phyloP scores from a whole-genome alignment of 2,329 filamentous ascomycete species.

The Apiospora sp. region DNA sequence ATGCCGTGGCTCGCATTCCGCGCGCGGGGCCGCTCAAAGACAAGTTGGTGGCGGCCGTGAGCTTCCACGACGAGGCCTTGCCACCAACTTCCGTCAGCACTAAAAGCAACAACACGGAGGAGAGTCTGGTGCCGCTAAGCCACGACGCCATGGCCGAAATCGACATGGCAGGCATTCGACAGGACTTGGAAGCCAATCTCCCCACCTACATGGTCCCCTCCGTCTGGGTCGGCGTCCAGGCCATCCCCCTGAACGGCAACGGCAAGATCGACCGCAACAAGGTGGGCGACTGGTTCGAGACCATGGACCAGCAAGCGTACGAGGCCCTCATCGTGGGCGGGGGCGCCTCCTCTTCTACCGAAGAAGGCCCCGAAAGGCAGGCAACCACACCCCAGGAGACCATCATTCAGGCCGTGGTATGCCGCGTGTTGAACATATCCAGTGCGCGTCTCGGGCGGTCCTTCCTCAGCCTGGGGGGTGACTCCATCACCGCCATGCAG shows the following conservation, averaged over 20 bases:
- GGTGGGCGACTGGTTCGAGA: background rate
- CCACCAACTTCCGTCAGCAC: no score
- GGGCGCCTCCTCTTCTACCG: background rate
- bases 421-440: constrained; percentile 44
- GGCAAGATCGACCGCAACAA: background rate
- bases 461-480: background rate
- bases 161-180: background rate
- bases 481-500: background rate
- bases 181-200: background rate
- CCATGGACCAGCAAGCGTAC: background rate
- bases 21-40: no score
- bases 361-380: background rate
- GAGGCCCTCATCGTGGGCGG: background rate
- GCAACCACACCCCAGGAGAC: background rate
- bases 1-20: no score
- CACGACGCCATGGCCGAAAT: background rate
- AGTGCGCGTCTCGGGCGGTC: constrained; percentile 28
- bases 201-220: background rate
- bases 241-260: background rate
- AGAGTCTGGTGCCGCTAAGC: no score
- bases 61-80: no score
- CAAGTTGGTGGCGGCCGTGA: no score
- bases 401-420: background rate
- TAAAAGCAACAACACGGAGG: no score
- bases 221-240: background rate